phyloP scores from a whole-genome alignment of 2,329 filamentous ascomycete species.

The Trichoderma breve region DNA sequence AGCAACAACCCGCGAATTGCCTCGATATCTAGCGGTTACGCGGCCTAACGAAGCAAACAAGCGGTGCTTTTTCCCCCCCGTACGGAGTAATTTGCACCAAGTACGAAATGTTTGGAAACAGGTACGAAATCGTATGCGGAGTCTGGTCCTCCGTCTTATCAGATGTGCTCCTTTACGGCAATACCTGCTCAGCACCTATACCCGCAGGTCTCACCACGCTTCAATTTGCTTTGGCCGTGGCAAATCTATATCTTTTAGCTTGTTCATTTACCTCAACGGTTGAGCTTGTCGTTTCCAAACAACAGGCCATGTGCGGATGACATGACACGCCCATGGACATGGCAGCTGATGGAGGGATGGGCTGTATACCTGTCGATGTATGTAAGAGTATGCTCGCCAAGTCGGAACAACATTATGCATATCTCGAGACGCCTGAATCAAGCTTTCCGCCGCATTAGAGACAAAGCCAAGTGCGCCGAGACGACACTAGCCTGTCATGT shows the following conservation, averaged over 20 bases:
- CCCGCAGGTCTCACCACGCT: not conserved
- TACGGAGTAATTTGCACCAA: not conserved
- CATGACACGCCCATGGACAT: not conserved
- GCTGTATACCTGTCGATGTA: not conserved
- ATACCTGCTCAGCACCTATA: not conserved
- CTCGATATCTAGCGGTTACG: not conserved
- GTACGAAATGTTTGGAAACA: not conserved
- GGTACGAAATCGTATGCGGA: not conserved
- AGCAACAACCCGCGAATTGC: not conserved
- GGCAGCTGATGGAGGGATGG: not conserved
- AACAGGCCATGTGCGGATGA: not conserved
- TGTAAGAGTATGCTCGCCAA: not conserved
- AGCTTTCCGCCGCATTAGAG: conserved; percentile 18
- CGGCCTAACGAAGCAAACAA: not conserved
- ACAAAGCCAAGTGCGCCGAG: conserved; percentile 18
- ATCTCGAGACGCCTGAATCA: conserved; percentile 13
- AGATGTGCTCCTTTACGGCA: not conserved
- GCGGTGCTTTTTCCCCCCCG: not conserved
- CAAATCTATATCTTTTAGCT: not conserved
- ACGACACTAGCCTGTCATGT: not conserved
- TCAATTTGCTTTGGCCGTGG: not conserved
- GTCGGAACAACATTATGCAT: conserved; percentile 17
- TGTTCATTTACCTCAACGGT: not conserved
- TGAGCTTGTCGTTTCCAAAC: not conserved
- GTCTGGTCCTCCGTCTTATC: not conserved